Evolutionary conservation across 1,284 basidiomycete genomes (phyloP).

Genomic region (Boletus semigastroideus): DNA sequence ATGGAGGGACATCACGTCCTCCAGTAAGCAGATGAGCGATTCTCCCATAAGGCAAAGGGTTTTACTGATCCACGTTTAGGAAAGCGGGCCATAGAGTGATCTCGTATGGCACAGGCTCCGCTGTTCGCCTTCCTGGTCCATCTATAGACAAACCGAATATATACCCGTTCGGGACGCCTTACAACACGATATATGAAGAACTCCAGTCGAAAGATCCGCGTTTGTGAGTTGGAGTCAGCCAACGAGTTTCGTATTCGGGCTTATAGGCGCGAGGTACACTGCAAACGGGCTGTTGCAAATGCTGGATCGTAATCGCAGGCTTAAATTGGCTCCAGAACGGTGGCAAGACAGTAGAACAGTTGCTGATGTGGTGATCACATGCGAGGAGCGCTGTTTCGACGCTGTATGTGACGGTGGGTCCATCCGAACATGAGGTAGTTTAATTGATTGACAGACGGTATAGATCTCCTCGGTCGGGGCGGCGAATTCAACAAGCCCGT

Average conservation of each 20-base stretch:
- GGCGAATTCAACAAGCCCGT: conserved; percentile 94
- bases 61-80: conserved; percentile 37
- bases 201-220: conserved; percentile 83
- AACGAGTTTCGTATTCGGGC: conserved; percentile 5
- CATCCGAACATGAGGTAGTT: conserved; percentile 9
- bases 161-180: conserved; percentile 97
- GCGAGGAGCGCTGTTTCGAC: conserved; percentile 98
- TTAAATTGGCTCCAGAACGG: conserved; percentile 92
- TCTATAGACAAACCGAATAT: conserved; percentile 98
- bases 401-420: conserved; percentile 93
- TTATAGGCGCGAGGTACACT: conserved; percentile 65
- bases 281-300: conserved; percentile 96
- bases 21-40: conserved; percentile 62
- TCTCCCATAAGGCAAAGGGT: background rate
- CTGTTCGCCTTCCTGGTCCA: conserved; percentile 93
- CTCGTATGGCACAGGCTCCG: conserved; percentile 95
- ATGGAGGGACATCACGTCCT: conserved; percentile 98
- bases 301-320: conserved; percentile 92
- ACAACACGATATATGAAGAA: conserved; percentile 94
- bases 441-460: conserved; percentile 12
- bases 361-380: conserved; percentile 97
- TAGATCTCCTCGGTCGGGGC: conserved; percentile 86
- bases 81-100: conserved; percentile 91
- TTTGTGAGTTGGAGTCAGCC: conserved; percentile 55
- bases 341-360: conserved; percentile 92